Conservation (phyloP, 495 filamentous ascomycete genomes). For the Copromyces sp. region DNA sequence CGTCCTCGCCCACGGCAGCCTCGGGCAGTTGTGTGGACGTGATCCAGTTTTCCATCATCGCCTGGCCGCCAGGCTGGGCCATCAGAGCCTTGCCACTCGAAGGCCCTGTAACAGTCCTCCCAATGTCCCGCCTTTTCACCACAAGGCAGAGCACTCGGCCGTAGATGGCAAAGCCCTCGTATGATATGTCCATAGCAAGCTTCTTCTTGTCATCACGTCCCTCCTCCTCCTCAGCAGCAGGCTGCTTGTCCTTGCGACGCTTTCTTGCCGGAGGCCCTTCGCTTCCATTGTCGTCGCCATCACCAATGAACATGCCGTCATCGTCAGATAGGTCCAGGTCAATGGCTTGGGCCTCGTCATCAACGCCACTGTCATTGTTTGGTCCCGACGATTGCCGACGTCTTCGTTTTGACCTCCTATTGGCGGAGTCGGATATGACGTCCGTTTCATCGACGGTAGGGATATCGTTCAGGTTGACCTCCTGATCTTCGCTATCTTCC, state of each 20-base stretch:
- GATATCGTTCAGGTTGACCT: conserved; percentile 34
- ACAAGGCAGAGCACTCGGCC: conserved; percentile 84
- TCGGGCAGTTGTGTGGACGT: conserved; percentile 54
- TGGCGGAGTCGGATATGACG: conserved; percentile 18
- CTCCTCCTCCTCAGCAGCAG: conserved; percentile 22
- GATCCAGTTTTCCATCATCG: conserved; percentile 92
- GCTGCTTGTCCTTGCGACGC: conserved; percentile 33
- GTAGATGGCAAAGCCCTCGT: conserved; percentile 93
- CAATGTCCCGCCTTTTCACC: conserved; percentile 50
- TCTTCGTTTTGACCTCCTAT: conserved; percentile 20
- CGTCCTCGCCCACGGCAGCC: conserved; percentile 21
- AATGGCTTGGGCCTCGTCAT: conserved; percentile 9
- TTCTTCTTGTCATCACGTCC: conserved; percentile 77
- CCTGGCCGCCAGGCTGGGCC: conserved; percentile 45
- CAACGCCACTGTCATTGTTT: conserved; percentile 19
- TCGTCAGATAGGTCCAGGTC: conserved; percentile 13
- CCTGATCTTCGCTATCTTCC: conserved; percentile 30
- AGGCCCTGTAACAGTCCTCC: conserved; percentile 16
- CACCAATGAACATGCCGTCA: conserved; percentile 26
- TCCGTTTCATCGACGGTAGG: conserved; percentile 28
- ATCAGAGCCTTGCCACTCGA: conserved; percentile 20
- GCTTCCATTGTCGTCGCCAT: conserved; percentile 2
- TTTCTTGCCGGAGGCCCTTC: conserved; percentile 34
- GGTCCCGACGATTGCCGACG: conserved; percentile 13
- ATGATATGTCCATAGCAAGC: conserved; percentile 67